Base-by-base conservation (phyloP, 2,329 filamentous ascomycete species). In the Eutypa lata region DNA sequence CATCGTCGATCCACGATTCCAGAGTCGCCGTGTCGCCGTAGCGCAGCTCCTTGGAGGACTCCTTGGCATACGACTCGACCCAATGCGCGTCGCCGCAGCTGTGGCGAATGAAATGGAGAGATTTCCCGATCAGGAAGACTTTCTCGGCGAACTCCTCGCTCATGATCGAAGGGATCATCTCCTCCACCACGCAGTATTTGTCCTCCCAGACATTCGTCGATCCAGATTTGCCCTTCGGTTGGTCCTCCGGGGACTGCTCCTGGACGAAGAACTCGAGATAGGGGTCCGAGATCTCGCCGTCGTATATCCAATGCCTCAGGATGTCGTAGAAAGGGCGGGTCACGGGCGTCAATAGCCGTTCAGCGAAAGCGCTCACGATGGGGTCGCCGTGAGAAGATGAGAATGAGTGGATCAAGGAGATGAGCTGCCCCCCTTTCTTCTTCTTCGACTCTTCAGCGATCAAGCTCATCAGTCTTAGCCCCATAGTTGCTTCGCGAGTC, bases 401-500 rank as follows among this genome's bases (percentile, higher is more conserved):
- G 69, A 97, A 96, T 42, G 85, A 86, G 72, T 99, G 94, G 49
- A 99, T 96, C 47, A 97, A 78, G 3, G 91, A 91, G 61, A 99
- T 95, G 24, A 99, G 78, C 70, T 97, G 89, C 4, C 95, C 94
- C 2, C 95, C 94, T 62, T 88, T 91, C 68, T 79, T 81, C 73
- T 83, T 88, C 61, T 87, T 88, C 1, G 93, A 91, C 67, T 96
- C 90, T 66, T 97, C 92, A 0, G 95, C 91, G 64, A 99, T 96
- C 53, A 96, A 72, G 63, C 90, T 95, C 89, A 99, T 92, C 51
- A 99, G 76, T 16, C 94, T 85, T 61, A 99, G 73, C 1, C 92
- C 94, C 87, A 97, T 95, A 1, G 94, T 99, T 7, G 94, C 91
- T 70, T 99, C 95, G 61, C 93, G 84, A 8, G 92, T 97, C 95